phyloP scores from a whole-genome alignment of 2,329 filamentous ascomycete genomes.

The Chrysosporium keratinophilum region DNA sequence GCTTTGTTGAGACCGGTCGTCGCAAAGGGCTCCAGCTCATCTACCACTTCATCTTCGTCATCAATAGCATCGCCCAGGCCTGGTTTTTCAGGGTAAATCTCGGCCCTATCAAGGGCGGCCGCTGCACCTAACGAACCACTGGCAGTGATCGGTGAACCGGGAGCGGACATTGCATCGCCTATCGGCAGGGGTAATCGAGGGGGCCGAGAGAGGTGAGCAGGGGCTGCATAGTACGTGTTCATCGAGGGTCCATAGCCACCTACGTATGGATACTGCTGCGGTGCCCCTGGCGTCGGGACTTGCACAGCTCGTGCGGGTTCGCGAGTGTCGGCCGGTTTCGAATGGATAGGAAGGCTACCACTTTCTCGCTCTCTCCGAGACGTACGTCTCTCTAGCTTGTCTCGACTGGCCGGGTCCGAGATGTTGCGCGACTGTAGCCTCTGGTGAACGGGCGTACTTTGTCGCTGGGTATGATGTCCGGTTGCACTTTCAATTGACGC shows the following conservation, averaged over 20 bases:
- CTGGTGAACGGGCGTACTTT: conserved; percentile 31
- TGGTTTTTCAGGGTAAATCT: conserved; percentile 46
- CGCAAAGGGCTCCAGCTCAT: conserved; percentile 56
- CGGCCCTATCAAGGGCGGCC: conserved; percentile 21
- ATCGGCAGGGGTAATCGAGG: conserved; percentile 87
- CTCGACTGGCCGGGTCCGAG: conserved; percentile 22
- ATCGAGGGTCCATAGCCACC: conserved; percentile 36
- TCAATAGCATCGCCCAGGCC: conserved; percentile 45
- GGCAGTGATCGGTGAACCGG: conserved; percentile 78
- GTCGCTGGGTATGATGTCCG: conserved; percentile 29
- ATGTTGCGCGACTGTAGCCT: conserved; percentile 33
- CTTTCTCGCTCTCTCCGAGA: conserved; percentile 16
- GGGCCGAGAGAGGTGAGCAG: conserved; percentile 45
- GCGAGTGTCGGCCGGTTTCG: conserved; percentile 15
- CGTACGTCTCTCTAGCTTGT: conserved; percentile 20
- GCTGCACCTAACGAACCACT: conserved; percentile 46
- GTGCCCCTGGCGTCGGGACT: conserved; percentile 22
- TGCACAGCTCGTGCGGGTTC: conserved; percentile 33
- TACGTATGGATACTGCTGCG: conserved; percentile 20
- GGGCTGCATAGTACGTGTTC: conserved; percentile 40
- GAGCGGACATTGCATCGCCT: conserved; percentile 79
- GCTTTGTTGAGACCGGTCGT: conserved; percentile 65
- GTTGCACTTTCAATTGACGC: conserved; percentile 36
- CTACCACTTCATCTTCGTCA: conserved; percentile 60
- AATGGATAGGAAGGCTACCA: conserved; percentile 19